phyloP scores from a whole-genome alignment of 2,329 filamentous ascomycete genomes.

The Colletotrichum limetticola region DNA sequence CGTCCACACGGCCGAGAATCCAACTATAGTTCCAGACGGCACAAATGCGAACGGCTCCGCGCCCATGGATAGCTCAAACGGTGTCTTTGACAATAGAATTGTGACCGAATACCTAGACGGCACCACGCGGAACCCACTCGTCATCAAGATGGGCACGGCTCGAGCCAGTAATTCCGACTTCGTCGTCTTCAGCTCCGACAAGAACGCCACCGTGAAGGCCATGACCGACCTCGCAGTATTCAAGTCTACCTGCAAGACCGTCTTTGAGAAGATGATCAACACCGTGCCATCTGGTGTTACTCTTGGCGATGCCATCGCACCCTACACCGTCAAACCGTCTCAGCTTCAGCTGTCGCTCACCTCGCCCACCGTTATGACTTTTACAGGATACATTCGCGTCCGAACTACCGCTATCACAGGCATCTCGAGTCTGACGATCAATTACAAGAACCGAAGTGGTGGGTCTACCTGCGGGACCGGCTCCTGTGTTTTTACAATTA shows the following conservation, averaged over 20 bases:
- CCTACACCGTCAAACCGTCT: constrained; percentile 70
- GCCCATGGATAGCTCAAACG: constrained; percentile 58
- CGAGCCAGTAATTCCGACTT: constrained; percentile 63
- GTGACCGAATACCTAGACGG: constrained; percentile 67
- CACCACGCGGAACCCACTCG: constrained; percentile 64
- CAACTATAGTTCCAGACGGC: constrained; percentile 60
- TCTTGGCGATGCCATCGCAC: constrained; percentile 62
- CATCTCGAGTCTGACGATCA: constrained; percentile 60
- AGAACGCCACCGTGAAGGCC: constrained; percentile 63
- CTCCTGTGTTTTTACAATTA: constrained; percentile 57
- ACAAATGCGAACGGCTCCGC: constrained; percentile 55
- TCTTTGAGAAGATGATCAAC: constrained; percentile 72
- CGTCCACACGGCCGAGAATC: constrained; percentile 65
- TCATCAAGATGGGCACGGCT: constrained; percentile 59
- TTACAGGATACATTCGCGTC: constrained; percentile 68
- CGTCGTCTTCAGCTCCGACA: constrained; percentile 65
- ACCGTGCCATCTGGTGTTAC: constrained; percentile 62
- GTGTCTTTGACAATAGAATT: constrained; percentile 65
- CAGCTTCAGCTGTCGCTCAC: constrained; percentile 65
- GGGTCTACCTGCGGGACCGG: constrained; percentile 53
- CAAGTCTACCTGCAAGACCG: constrained; percentile 56
- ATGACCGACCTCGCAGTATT: constrained; percentile 59
- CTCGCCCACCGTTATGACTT: constrained; percentile 57
- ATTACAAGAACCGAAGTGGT: constrained; percentile 67
- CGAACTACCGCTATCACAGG: constrained; percentile 60